Percentiles rank a stretch among this genome's conserved stretches.
These are phyloP conservation scores for Vanderwaltozyma verrucispora DNA, from an alignment of 805 yeast genomes.

Conservation along the genomic window DNA sequence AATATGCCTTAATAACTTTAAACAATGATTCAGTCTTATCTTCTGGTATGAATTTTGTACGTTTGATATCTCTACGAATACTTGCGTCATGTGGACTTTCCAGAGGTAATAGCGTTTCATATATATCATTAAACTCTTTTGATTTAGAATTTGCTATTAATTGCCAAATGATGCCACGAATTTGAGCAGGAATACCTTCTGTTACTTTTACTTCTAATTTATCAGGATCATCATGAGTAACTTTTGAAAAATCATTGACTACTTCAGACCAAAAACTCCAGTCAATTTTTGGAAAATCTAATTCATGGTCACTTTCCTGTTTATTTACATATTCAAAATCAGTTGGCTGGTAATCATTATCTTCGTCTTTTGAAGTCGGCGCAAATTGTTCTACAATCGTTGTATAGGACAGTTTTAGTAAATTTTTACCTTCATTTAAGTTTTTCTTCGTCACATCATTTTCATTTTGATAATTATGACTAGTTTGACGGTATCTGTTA, in stretches of 20 bases:
- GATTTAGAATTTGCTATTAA: conserved; percentile 72
- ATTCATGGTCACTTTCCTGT: conserved; percentile 29
- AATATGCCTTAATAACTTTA: conserved; percentile 73
- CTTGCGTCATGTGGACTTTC: conserved; percentile 60
- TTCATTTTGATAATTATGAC: conserved; percentile 39
- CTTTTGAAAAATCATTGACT: conserved; percentile 62
- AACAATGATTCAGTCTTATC: conserved; percentile 56
- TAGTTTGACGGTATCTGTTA: conserved; percentile 47
- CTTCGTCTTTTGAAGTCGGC: conserved; percentile 13
- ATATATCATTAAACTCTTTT: conserved; percentile 30
- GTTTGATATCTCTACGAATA: conserved; percentile 69
- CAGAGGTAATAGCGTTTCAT: conserved; percentile 36
- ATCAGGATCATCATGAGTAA: conserved; percentile 52
- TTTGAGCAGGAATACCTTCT: conserved; percentile 72
- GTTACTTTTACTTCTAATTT: conserved; percentile 52
- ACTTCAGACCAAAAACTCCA: conserved; percentile 87
- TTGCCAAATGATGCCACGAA: conserved; percentile 92
- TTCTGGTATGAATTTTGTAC: conserved; percentile 71
- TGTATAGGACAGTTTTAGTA: conserved; percentile 29
- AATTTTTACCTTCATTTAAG: conserved; percentile 37
- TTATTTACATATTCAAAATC: conserved; percentile 11
- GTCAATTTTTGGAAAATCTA: conserved; percentile 26
- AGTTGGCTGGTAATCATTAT: conserved; percentile 11
- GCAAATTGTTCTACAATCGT: conserved; percentile 7
- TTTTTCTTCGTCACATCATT: conserved; percentile 44